phyloP scores from a whole-genome alignment of 495 filamentous ascomycete species.

The Aspergillus egyptiacus region DNA sequence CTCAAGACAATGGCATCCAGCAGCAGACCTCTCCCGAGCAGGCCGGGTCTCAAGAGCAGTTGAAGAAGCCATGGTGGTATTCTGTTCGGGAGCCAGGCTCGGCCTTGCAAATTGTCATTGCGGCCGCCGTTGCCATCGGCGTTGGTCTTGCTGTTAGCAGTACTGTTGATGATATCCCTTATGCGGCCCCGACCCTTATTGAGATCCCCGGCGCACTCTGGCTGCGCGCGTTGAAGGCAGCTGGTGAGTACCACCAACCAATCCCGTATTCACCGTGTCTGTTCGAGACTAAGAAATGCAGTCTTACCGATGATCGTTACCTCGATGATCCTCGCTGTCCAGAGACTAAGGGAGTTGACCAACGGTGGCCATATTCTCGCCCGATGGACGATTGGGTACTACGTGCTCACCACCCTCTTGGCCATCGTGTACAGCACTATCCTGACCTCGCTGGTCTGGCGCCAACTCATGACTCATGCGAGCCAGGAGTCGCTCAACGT shows the following conservation, averaged over 20 bases:
- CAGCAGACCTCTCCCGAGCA: background rate
- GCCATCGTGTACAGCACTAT: constrained; percentile 10
- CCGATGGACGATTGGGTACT: constrained; percentile 13
- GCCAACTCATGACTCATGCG: constrained; percentile 5
- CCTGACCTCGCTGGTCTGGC: constrained; percentile 9
- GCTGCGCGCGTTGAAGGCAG: constrained; percentile 9
- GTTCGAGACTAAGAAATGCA: background rate
- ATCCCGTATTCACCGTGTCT: background rate
- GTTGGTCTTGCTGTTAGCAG: constrained; percentile 8
- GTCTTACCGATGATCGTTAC: constrained; percentile 12
- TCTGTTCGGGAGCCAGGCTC: constrained; percentile 9
- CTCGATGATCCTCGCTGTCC: constrained; percentile 12
- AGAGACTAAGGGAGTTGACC: constrained; percentile 5
- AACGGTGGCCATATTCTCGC: constrained; percentile 9
- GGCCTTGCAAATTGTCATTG: constrained; percentile 8
- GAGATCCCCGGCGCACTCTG: constrained; percentile 8
- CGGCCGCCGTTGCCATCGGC: constrained; percentile 6
- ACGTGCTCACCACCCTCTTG: constrained; percentile 9
- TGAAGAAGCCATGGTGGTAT: constrained; percentile 11
- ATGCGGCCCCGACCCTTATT: constrained; percentile 6
- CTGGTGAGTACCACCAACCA: background rate
- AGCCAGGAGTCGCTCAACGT: background rate
- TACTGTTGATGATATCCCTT: constrained; percentile 8
- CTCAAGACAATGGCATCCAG: background rate
- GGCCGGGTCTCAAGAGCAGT: background rate